A percentile compares a stretch with the other conserved stretches of the same genome.
These are phyloP conservation scores for Discostella stelligeroides DNA, from an alignment of 108 stramenopile species.

Conservation along the genomic window DNA sequence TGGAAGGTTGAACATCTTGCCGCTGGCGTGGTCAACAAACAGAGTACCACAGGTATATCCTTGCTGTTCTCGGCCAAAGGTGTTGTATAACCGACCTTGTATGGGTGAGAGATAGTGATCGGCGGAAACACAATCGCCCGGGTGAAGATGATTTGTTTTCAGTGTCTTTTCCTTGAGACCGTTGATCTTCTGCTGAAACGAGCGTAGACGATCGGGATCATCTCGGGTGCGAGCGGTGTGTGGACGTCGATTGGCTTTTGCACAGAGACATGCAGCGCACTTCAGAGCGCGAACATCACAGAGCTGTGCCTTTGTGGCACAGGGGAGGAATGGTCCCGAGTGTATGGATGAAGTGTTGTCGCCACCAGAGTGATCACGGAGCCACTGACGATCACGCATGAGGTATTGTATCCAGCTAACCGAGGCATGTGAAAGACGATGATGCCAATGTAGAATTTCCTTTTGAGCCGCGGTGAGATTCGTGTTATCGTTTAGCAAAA, in stretches of 20 bases:
- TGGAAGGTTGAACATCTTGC: slow-evolving; percentile 13
- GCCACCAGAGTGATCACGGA: not conserved
- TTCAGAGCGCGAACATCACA: not conserved
- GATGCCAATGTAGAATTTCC: slow-evolving; percentile 21
- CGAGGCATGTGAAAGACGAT: slow-evolving; percentile 4
- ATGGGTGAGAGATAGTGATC: slow-evolving; percentile 46
- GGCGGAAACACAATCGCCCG: slow-evolving; percentile 44
- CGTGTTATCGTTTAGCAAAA: too few species aligned
- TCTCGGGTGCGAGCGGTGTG: not conserved
- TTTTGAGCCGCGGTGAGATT: slow-evolving; percentile 54
- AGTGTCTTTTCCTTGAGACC: not conserved
- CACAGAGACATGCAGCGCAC: not conserved
- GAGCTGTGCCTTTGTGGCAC: not conserved
- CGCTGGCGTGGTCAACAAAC: too few species aligned
- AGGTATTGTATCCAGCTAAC: not conserved
- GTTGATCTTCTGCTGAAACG: not conserved
- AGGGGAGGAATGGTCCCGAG: not conserved
- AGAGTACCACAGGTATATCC: too few species aligned
- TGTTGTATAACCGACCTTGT: slow-evolving; percentile 49
- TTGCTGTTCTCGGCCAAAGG: too few species aligned
- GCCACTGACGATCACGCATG: not conserved
- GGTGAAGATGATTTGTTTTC: slow-evolving; percentile 20
- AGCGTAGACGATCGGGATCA: too few species aligned
- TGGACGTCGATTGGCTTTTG: slow-evolving; percentile 3
- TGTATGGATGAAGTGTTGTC: not conserved